Percentiles rank a stretch among this genome's conserved stretches.
Conservation (phyloP, 305 asterid genomes). For the Nicotiana rustica region DNA sequence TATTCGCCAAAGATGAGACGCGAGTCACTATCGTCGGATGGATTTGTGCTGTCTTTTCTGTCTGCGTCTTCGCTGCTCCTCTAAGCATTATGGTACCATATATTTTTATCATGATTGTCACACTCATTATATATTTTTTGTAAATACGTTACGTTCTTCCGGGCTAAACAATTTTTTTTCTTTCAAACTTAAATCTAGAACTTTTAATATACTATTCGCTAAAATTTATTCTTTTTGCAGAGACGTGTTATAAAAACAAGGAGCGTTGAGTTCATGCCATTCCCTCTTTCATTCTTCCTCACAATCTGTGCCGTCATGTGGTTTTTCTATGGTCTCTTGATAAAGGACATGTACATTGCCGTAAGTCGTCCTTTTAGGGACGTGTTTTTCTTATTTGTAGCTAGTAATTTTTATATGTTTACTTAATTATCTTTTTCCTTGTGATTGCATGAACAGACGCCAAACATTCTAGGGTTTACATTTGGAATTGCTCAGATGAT, state of each 20-base stretch:
- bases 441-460: constrained; percentile 36
- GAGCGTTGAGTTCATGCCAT: constrained; percentile 88
- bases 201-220: background rate
- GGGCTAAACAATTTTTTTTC: too few species aligned
- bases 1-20: constrained; percentile 30
- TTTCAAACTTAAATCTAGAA: too few species aligned
- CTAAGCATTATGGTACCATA: constrained; percentile 72
- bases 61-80: constrained; percentile 77
- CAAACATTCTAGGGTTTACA: constrained; percentile 48
- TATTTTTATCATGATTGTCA: background rate
- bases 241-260: constrained; percentile 68
- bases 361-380: constrained; percentile 47
- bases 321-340: constrained; percentile 77
- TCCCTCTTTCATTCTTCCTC: constrained; percentile 71
- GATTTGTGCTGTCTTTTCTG: constrained; percentile 79
- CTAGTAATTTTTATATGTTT: too few species aligned
- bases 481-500: constrained; percentile 52
- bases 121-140: background rate
- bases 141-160: too few species aligned
- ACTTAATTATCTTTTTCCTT: background rate
- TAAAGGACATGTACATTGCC: constrained; percentile 69
- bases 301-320: constrained; percentile 77
- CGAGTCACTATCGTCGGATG: constrained; percentile 67
- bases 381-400: too few species aligned
- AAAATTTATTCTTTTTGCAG: constrained; percentile 42